These are phyloP conservation scores for Wickerhamiella sergipiensis DNA, from an alignment of 805 yeast genomes.

Conservation along the genomic window DNA sequence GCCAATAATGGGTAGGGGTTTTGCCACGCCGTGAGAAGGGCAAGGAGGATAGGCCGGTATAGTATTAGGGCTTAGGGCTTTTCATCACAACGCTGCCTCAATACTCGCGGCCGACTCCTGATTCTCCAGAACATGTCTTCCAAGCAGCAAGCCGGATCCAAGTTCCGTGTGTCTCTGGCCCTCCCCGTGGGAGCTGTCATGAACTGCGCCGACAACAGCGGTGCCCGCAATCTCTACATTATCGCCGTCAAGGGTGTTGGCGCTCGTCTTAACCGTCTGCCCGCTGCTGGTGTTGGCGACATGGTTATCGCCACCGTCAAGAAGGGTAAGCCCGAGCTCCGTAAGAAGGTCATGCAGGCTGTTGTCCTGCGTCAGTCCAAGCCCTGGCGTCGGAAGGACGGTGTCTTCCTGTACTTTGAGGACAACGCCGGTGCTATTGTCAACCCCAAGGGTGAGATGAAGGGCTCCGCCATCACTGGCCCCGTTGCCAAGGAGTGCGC, in stretches of 20 bases:
- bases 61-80: slow-evolving; percentile 1
- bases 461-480: slow-evolving; percentile 99
- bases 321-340: slow-evolving; percentile 99
- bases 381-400: slow-evolving; percentile 99
- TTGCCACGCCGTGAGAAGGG: neutral
- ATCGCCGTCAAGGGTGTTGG: slow-evolving; percentile 98
- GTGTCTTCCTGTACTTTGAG: slow-evolving; percentile 98
- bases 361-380: slow-evolving; percentile 97
- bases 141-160: slow-evolving; percentile 46
- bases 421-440: slow-evolving; percentile 99
- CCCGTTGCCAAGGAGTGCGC: slow-evolving; percentile 99
- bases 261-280: slow-evolving; percentile 99
- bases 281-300: slow-evolving; percentile 99
- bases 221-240: slow-evolving; percentile 99
- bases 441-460: slow-evolving; percentile 99
- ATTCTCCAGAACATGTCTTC: slow-evolving; percentile 13
- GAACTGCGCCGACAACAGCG: slow-evolving; percentile 99
- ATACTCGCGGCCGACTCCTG: neutral
- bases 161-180: slow-evolving; percentile 99
- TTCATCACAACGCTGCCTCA: neutral
- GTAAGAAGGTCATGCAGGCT: slow-evolving; percentile 99
- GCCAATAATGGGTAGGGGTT: neutral
- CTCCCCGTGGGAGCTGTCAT: slow-evolving; percentile 99
- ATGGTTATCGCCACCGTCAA: slow-evolving; percentile 75
- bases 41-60: neutral